Evolutionary conservation across 2,329 filamentous ascomycete genomes (phyloP), one percentile per base, ranked within the genome.

Genomic region (Thelonectria blattea): DNA sequence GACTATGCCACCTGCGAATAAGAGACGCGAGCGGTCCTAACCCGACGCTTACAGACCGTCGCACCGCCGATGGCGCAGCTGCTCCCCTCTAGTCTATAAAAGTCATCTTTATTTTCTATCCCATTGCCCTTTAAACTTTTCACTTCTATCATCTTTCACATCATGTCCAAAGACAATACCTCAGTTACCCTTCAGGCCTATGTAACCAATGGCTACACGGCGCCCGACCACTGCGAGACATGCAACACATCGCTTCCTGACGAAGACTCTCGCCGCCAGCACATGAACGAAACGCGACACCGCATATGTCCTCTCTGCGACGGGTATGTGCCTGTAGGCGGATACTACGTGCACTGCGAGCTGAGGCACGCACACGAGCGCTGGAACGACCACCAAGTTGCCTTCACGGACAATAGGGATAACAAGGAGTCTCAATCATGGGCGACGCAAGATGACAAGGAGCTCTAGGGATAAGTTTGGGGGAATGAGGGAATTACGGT

Each of bases 161-260:
- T 11, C 15, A 43, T 43, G 41, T 17, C 41, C 5, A 17, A 43
- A 5, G 11, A 20, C 15, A 66, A 5, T 61, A 27, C 72, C 69
- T 0, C 61, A 58, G 57, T 54, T 39, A 53, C 41, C n/a, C 51
- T 56, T 8, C 17, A 79, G 66, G 78, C 77, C 1, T 87, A 85
- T 65, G 74, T 85, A 43, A 86, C 83, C 0, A 85, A 85, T 34
- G 85, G 84, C 2, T 76, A 58, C 37, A 27, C 30, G 32, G 55
- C 48, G 14, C 55, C 48, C 18, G 41, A 58, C 30, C 48, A 34
- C 9, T 58, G 55, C 42, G 55, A 58, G 37, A 52, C 39, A 41
- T 58, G 55, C 18, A 41, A 58, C 9, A 30, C 18, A 48, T 47
- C 41, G 3, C 18, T 58, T 18, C 55, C 48, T 12, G 41, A 58